Evolutionary conservation across 495 filamentous ascomycete genomes (phyloP).

Genomic region (Bombardia bombarda): DNA sequence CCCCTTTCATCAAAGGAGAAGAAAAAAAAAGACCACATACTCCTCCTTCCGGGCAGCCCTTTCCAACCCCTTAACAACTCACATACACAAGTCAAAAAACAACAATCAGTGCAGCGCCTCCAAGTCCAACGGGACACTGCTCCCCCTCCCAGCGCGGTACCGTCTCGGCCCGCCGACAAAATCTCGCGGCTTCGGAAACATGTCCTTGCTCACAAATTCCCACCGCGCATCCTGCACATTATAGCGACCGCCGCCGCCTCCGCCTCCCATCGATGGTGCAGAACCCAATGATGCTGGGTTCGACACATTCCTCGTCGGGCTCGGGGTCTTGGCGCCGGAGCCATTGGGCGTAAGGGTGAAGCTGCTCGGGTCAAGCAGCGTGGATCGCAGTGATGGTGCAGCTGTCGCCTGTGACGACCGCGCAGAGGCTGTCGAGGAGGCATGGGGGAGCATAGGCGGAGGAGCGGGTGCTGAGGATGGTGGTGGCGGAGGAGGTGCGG

Average conservation of each 20-base stretch:
- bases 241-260: conserved; percentile 34
- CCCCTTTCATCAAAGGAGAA: too few species aligned
- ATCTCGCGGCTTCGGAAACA: conserved; percentile 76
- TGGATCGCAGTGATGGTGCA: conserved; percentile 41
- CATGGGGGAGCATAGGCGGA: conserved; percentile 19
- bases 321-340: conserved; percentile 32
- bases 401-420: conserved; percentile 21
- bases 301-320: conserved; percentile 28
- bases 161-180: conserved; percentile 63
- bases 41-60: too few species aligned
- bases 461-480: conserved; percentile 20
- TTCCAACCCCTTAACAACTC: conserved; percentile 7
- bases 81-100: too few species aligned
- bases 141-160: conserved; percentile 86
- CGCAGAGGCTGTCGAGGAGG: conserved; percentile 24
- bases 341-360: conserved; percentile 61
- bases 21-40: too few species aligned
- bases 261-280: conserved; percentile 12
- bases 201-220: conserved; percentile 75
- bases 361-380: conserved; percentile 61
- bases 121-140: conserved; percentile 88
- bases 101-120: conserved; percentile 27
- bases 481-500: conserved; percentile 26
- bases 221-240: conserved; percentile 74
- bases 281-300: too few species aligned